Percentiles rank a stretch among this genome's conserved stretches.
Conservation (phyloP, 2,329 filamentous ascomycete genomes). For the Akanthomyces muscarius region DNA sequence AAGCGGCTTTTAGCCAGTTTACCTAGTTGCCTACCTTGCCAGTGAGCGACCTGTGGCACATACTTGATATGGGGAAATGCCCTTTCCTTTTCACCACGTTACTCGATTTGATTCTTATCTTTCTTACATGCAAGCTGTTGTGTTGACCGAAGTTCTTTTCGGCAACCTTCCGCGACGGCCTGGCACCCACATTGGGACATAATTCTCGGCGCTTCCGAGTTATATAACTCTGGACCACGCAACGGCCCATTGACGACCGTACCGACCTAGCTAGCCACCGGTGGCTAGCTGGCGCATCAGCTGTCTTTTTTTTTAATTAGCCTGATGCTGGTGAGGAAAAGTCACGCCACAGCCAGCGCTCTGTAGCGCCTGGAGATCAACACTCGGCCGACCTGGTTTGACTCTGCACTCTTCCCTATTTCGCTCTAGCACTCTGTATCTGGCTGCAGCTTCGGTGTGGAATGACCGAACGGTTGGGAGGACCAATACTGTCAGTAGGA, state of each 20-base stretch:
- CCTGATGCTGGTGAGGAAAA: not conserved
- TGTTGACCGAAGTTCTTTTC: not conserved
- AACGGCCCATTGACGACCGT: not conserved
- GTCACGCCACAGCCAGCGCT: not conserved
- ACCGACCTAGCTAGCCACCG: not conserved
- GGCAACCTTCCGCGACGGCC: not conserved
- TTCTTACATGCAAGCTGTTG: not conserved
- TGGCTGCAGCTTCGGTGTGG: not conserved
- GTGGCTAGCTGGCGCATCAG: not conserved
- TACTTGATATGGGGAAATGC: not conserved
- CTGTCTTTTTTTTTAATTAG: not conserved
- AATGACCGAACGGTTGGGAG: not conserved
- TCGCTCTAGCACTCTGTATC: not conserved
- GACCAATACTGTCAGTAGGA: not conserved
- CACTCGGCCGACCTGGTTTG: too few species aligned
- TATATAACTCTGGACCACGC: not conserved
- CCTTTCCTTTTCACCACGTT: not conserved
- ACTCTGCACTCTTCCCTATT: not conserved
- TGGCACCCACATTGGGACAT: not conserved
- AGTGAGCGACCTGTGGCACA: not conserved
- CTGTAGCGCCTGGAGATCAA: not conserved
- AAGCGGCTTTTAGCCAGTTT: not conserved
- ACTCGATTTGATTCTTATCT: not conserved
- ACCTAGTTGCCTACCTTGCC: not conserved
- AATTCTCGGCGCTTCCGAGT: slow-evolving; percentile 8